phyloP scores from a whole-genome alignment of 2,329 filamentous ascomycete species.

The Microcyclosporella mali region DNA sequence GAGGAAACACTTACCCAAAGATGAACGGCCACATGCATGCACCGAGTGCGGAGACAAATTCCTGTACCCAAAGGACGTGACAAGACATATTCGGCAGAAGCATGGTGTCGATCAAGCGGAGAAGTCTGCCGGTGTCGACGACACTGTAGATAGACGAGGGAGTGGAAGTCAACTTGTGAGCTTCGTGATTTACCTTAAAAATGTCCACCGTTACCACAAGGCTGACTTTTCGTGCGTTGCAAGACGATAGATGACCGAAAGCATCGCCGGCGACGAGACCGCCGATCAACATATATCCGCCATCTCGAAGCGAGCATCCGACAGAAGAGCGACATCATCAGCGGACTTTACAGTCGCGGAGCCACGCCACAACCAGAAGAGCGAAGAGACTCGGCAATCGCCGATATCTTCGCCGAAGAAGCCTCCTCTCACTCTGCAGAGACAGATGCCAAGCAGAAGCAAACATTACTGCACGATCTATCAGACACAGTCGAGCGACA shows the following conservation, averaged over 20 bases:
- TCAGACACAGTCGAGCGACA: no score
- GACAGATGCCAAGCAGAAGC: no score
- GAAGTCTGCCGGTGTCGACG: neutral
- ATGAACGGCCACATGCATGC: slow-evolving; percentile 3
- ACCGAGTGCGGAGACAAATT: slow-evolving; percentile 1
- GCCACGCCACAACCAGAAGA: neutral
- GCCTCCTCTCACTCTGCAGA: neutral
- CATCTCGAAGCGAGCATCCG: neutral
- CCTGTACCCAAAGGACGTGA: slow-evolving; percentile 7
- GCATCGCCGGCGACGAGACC: neutral
- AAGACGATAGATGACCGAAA: neutral
- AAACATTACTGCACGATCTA: no score
- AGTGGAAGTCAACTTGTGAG: neutral
- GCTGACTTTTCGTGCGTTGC: neutral
- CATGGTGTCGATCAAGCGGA: neutral
- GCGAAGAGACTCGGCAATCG: neutral
- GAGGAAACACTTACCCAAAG: slow-evolving; percentile 3
- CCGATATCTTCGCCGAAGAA: slow-evolving; percentile 1
- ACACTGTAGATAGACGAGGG: neutral
- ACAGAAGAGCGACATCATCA: neutral
- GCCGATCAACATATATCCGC: neutral
- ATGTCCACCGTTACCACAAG: neutral
- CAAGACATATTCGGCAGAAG: slow-evolving; percentile 3
- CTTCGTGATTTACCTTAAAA: neutral
- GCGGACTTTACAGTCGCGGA: neutral